Conservation (phyloP, 1,139 yeast species). For the Diutina pseudorugosa region DNA sequence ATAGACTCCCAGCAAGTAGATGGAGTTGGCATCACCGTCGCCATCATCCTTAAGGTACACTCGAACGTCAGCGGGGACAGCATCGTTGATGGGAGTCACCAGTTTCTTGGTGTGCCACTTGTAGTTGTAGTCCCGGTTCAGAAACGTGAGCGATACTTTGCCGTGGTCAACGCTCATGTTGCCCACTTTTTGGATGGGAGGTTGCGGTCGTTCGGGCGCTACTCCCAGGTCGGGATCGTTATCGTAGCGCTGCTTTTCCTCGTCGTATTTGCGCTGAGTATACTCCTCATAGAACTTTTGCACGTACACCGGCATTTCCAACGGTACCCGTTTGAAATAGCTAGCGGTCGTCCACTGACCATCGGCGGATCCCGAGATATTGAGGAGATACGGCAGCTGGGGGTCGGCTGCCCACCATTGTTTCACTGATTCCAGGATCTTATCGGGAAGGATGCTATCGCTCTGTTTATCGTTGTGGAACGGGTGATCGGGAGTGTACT, state of each 20-base stretch:
- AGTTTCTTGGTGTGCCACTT: not conserved
- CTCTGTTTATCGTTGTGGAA: slow-evolving; percentile 40
- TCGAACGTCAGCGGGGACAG: slow-evolving; percentile 18
- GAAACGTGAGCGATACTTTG: not conserved
- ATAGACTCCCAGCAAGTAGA: slow-evolving; percentile 55
- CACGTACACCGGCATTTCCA: slow-evolving; percentile 34
- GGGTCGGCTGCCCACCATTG: slow-evolving; percentile 33
- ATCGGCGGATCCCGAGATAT: slow-evolving; percentile 36
- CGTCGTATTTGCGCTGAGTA: slow-evolving; percentile 14
- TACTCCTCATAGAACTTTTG: slow-evolving; percentile 20
- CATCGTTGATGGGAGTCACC: slow-evolving; percentile 14
- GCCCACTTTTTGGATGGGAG: slow-evolving; percentile 13
- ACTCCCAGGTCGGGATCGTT: slow-evolving; percentile 14
- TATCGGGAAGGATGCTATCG: slow-evolving; percentile 50
- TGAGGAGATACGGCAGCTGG: slow-evolving; percentile 23
- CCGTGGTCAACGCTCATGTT: slow-evolving; percentile 17
- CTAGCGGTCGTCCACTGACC: slow-evolving; percentile 23
- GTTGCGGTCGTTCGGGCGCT: slow-evolving; percentile 6
- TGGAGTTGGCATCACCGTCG: slow-evolving; percentile 30
- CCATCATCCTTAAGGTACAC: slow-evolving; percentile 23
- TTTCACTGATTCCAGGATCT: slow-evolving; percentile 33
- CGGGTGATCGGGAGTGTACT: slow-evolving; percentile 24
- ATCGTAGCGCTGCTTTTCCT: slow-evolving; percentile 15
- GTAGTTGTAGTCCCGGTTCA: not conserved
- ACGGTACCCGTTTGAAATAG: slow-evolving; percentile 9